phyloP scores from a whole-genome alignment of 495 filamentous ascomycete species.

The Xylaria curta region DNA sequence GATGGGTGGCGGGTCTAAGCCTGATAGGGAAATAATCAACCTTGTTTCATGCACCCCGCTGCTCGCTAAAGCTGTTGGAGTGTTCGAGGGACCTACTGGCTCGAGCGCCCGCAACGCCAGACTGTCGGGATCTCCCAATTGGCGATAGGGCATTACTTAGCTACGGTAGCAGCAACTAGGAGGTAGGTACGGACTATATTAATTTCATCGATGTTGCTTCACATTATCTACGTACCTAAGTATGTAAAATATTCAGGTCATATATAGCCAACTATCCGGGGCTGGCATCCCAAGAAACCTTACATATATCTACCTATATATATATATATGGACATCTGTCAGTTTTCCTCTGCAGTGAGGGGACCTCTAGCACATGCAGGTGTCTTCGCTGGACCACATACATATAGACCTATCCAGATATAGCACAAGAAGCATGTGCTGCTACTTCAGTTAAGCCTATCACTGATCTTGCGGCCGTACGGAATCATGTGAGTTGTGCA shows the following conservation, averaged over 20 bases:
- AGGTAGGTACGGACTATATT: not conserved
- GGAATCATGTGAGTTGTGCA: not conserved
- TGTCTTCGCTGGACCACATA: too few species aligned
- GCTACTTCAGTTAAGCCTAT: not conserved
- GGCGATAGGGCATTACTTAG: not conserved
- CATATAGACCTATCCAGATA: not conserved
- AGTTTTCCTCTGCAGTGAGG: not conserved
- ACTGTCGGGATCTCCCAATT: slow-evolving; percentile 10
- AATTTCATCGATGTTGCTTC: not conserved
- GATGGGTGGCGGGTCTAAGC: not conserved
- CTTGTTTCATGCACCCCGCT: slow-evolving; percentile 19
- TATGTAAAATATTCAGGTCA: too few species aligned
- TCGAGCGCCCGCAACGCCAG: not conserved
- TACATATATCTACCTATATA: too few species aligned
- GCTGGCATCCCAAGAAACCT: too few species aligned
- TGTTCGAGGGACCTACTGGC: not conserved
- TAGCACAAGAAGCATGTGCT: not conserved
- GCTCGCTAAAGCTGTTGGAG: not conserved
- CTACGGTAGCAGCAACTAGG: not conserved
- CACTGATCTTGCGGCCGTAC: not conserved
- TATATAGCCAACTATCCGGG: too few species aligned
- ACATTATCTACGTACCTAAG: not conserved
- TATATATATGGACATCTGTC: not conserved
- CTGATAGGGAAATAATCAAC: not conserved
- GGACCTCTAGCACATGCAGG: not conserved